Evolutionary conservation across 495 filamentous ascomycete species (phyloP).

Genomic region (Penicillium angulare): DNA sequence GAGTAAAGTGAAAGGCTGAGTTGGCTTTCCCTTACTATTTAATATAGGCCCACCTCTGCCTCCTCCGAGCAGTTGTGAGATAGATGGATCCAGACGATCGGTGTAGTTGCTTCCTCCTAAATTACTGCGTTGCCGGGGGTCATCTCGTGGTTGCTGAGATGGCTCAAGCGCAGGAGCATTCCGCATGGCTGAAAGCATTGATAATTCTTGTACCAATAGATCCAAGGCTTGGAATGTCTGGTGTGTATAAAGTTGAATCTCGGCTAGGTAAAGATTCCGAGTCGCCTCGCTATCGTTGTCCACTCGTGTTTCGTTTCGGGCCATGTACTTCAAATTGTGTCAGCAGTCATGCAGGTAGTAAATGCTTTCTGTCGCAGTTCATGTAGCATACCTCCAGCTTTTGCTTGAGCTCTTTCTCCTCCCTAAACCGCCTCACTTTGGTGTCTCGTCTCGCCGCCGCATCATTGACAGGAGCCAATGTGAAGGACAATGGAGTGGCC

Average conservation of each 20-base stretch:
- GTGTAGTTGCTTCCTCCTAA: conserved; percentile 54
- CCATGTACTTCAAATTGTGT: conserved; percentile 50
- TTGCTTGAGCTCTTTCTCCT: conserved; percentile 82
- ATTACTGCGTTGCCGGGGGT: conserved; percentile 46
- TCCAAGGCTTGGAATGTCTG: conserved; percentile 84
- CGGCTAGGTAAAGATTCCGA: conserved; percentile 73
- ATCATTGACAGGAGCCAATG: conserved; percentile 66
- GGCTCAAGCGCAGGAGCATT: conserved; percentile 27
- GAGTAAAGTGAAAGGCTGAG: conserved; percentile 87
- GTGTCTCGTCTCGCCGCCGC: conserved; percentile 68
- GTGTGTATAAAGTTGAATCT: conserved; percentile 69
- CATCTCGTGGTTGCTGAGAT: conserved; percentile 38
- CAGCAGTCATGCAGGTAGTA: conserved; percentile 13
- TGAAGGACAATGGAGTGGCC: conserved; percentile 64
- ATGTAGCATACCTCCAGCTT: conserved; percentile 66
- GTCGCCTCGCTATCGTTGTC: conserved; percentile 75
- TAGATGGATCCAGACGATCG: conserved; percentile 69
- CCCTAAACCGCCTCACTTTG: conserved; percentile 82
- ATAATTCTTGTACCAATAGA: conserved; percentile 74
- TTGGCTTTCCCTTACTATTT: conserved; percentile 76
- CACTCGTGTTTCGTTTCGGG: conserved; percentile 56
- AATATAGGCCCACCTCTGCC: conserved; percentile 71
- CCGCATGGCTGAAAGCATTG: conserved; percentile 76
- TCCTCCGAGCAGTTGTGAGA: conserved; percentile 52
- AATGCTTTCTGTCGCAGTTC: not conserved